A percentile compares a stretch with the other conserved stretches of the same genome.
These are phyloP conservation scores for Pichia sp. DNA, from an alignment of 1,139 yeast genomes.

Conservation along the genomic window DNA sequence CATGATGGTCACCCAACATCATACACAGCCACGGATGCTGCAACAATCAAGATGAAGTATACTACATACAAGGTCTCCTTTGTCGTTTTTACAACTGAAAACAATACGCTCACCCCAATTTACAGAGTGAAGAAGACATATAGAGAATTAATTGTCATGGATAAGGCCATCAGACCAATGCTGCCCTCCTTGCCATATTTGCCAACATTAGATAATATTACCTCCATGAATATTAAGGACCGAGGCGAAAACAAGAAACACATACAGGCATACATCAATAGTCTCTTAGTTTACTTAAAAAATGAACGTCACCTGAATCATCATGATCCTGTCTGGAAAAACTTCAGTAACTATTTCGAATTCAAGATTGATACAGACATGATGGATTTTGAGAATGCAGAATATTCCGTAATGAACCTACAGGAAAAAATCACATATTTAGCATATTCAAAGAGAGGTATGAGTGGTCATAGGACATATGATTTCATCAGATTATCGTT, in stretches of 20 bases:
- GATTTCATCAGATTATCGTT: slow-evolving; percentile 17
- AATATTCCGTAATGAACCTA: slow-evolving; percentile 11
- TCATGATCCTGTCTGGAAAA: slow-evolving; percentile 18
- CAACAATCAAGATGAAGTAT: slow-evolving; percentile 22
- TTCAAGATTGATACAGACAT: slow-evolving; percentile 16
- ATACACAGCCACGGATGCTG: background rate
- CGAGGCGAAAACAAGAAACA: slow-evolving; percentile 27
- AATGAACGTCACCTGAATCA: slow-evolving; percentile 8
- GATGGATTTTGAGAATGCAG: slow-evolving; percentile 1
- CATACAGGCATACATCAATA: slow-evolving; percentile 24
- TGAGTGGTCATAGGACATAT: slow-evolving; percentile 16
- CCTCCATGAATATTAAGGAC: slow-evolving; percentile 21
- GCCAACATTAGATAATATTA: slow-evolving; percentile 47
- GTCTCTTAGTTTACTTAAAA: slow-evolving; percentile 15
- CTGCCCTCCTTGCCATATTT: slow-evolving; percentile 39
- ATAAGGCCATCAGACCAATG: slow-evolving; percentile 17
- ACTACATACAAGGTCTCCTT: slow-evolving; percentile 23
- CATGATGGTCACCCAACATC: background rate
- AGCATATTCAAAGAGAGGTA: slow-evolving; percentile 17
- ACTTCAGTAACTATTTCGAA: slow-evolving; percentile 22
- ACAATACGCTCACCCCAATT: slow-evolving; percentile 22
- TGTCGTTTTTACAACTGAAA: slow-evolving; percentile 23
- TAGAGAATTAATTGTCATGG: slow-evolving; percentile 20
- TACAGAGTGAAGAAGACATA: slow-evolving; percentile 22
- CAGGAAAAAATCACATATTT: slow-evolving; percentile 13